Percentiles rank a stretch among this genome's conserved stretches.
Conservation (phyloP, 1,284 basidiomycete species). For the Fistulinella staudtii region DNA sequence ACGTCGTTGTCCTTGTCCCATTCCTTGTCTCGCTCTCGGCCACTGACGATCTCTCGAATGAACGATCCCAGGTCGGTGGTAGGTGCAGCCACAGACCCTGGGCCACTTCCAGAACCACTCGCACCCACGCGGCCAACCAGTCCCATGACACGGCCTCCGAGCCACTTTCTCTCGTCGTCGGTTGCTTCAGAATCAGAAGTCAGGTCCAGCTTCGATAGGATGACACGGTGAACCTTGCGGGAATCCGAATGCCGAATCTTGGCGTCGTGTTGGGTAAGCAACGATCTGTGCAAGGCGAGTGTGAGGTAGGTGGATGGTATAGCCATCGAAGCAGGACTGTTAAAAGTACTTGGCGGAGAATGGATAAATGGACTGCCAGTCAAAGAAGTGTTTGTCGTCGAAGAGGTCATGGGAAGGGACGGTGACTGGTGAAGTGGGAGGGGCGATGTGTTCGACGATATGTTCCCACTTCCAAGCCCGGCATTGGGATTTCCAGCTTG, state of each 20-base stretch:
- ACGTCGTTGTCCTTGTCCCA: slow-evolving; percentile 28
- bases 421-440: slow-evolving; percentile 9
- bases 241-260: slow-evolving; percentile 50
- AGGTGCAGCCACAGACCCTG: slow-evolving; percentile 39
- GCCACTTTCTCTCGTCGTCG: slow-evolving; percentile 28
- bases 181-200: slow-evolving; percentile 34
- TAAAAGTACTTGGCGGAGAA: neutral
- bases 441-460: slow-evolving; percentile 15
- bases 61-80: slow-evolving; percentile 45
- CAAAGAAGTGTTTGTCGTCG: slow-evolving; percentile 10
- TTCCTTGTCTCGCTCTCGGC: slow-evolving; percentile 31
- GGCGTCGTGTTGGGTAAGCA: slow-evolving; percentile 51
- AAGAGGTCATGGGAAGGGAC: neutral
- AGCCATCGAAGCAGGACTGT: neutral
- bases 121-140: slow-evolving; percentile 34
- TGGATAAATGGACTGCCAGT: slow-evolving; percentile 7
- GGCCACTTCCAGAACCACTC: slow-evolving; percentile 23
- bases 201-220: slow-evolving; percentile 48
- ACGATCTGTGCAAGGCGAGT: slow-evolving; percentile 44
- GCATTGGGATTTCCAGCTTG: slow-evolving; percentile 15
- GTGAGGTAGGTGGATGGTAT: slow-evolving; percentile 37
- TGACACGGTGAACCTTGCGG: slow-evolving; percentile 58
- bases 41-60: slow-evolving; percentile 29
- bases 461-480: slow-evolving; percentile 10
- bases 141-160: slow-evolving; percentile 34